phyloP scores from a whole-genome alignment of 768 basidiomycete genomes.

The Suillus luteus region DNA sequence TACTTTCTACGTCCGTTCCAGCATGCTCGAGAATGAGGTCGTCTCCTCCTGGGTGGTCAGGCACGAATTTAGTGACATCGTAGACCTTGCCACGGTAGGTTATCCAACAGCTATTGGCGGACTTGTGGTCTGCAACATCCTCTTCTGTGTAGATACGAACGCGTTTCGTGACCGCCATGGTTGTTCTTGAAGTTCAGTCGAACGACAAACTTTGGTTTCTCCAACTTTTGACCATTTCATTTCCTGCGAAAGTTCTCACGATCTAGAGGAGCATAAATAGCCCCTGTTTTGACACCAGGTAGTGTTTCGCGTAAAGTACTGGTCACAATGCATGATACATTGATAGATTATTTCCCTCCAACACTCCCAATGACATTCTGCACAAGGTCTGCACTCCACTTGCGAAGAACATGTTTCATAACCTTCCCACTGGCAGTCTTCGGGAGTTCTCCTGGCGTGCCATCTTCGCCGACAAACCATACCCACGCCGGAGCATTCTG shows the following conservation, averaged over 20 bases:
- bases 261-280: not conserved
- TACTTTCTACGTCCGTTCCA: conserved; percentile 76
- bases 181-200: conserved; percentile 19
- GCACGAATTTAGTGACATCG: conserved; percentile 81
- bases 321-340: not conserved
- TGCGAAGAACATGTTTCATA: conserved; percentile 75
- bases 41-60: conserved; percentile 95
- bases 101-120: conserved; percentile 75
- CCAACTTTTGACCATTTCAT: conserved; percentile 18
- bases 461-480: conserved; percentile 79
- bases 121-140: conserved; percentile 69
- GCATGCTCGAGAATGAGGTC: conserved; percentile 83
- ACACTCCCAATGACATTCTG: conserved; percentile 43
- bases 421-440: conserved; percentile 90
- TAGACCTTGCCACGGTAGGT: conserved; percentile 82
- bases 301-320: too few relatives aligned
- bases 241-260: conserved; percentile 15
- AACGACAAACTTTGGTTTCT: not conserved
- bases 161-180: conserved; percentile 61
- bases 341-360: not conserved
- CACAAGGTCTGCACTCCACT: conserved; percentile 64
- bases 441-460: conserved; percentile 57
- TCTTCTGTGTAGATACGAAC: conserved; percentile 73
- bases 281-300: not conserved
- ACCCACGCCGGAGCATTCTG: conserved; percentile 83